Evolutionary conservation across 768 basidiomycete species (phyloP), one percentile per base, ranked within the genome.

Genomic region (Lanmaoa pseudosensibilis): DNA sequence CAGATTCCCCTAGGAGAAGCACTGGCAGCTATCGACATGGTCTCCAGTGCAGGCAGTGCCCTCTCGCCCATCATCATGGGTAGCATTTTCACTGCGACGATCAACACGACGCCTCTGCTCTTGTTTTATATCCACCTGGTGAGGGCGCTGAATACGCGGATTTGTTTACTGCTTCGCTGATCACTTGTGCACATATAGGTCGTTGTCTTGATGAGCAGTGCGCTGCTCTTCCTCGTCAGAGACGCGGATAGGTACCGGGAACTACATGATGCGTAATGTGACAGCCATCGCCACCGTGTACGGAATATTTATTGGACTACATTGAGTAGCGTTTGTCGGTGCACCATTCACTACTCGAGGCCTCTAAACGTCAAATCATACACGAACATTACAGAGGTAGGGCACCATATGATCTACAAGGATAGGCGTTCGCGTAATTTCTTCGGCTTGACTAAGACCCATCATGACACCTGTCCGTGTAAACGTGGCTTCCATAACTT

Each of bases 31-130:
- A 47, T 72, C 34, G 64, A 65, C 21, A 72, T 73, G 58, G 63
- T 73, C 2, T 21, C 55, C 7, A 59, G 57, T 13, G 54, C 62
- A 3, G 72, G 64, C 30, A 16, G 9, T 5, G 16, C 62, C 3
- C 55, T 72, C 23, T 71, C 72, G 5, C 68, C 70, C 3, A 30
- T 73, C 50, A 51, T 73, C 43, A 69, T 73, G 68, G 70, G 70
- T 8, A 46, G 68, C 39, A 61, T 72, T 34, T 44, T 72, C 25
- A 63, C 66, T 12, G 53, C 58, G 36, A 65, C 70, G 10, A 67
- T 69, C 25, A 44, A 38, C n/a, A 60, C 52, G 0, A 15, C 16
- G 8, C 69, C 69, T 32, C 11, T 69, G 23, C 39, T 69, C 46
- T 10, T 65, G 30, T 69, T 69, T 54, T 56, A 69, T 36, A 46